A percentile compares a stretch with the other conserved stretches of the same genome.
Evolutionary conservation across 179 eudicot genomes (phyloP).

Genomic region (Nepenthes alata): DNA sequence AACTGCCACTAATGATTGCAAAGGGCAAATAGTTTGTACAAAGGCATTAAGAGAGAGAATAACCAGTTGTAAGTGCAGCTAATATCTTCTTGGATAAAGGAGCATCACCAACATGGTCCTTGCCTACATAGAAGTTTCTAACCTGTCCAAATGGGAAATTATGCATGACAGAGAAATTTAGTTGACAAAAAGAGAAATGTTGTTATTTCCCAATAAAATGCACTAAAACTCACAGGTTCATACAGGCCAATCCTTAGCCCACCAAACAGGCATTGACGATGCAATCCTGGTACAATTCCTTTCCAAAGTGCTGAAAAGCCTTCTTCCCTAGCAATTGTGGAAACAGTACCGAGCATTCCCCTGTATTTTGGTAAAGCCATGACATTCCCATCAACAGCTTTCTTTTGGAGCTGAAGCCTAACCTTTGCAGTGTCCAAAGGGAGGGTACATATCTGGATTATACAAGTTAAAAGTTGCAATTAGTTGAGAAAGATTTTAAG

Average conservation of each 20-base stretch:
- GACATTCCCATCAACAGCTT: constrained; percentile 57
- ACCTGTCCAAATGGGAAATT: constrained; percentile 38
- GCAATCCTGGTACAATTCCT: constrained; percentile 90
- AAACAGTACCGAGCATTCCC: constrained; percentile 88
- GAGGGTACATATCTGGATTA: constrained; percentile 56
- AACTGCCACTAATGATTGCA: background rate
- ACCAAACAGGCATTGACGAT: constrained; percentile 86
- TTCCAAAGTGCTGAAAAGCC: constrained; percentile 79
- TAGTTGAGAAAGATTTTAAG: background rate
- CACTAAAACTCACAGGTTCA: constrained; percentile 61
- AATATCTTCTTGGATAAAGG: constrained; percentile 82
- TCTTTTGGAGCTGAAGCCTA: constrained; percentile 90
- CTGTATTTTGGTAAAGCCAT: constrained; percentile 56
- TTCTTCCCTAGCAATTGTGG: constrained; percentile 83
- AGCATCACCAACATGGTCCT: constrained; percentile 83
- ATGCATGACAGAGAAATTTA: constrained; percentile 3
- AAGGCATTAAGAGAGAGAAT: constrained; percentile 5
- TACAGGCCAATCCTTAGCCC: constrained; percentile 86
- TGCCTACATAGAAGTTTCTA: constrained; percentile 65
- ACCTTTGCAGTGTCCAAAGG: constrained; percentile 97
- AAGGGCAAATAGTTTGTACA: background rate
- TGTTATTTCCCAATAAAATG: background rate
- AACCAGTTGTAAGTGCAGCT: constrained; percentile 91
- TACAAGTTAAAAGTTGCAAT: background rate
- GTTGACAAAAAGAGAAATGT: background rate